These are phyloP conservation scores for Raffaelea albimanens DNA, from an alignment of 2,329 filamentous ascomycete species.

Conservation along the genomic window DNA sequence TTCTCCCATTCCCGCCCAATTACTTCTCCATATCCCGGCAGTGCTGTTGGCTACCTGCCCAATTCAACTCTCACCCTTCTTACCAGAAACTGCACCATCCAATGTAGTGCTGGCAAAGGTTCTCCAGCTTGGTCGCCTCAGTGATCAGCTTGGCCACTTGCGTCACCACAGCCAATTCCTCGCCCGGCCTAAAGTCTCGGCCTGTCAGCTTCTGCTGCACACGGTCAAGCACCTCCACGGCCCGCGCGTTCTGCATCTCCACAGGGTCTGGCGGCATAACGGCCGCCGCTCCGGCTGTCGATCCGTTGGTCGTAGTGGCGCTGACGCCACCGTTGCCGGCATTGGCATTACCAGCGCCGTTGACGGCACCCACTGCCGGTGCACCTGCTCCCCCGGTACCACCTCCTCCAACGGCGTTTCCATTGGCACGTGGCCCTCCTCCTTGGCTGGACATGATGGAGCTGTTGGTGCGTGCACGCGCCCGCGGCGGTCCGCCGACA, in stretches of 20 bases:
- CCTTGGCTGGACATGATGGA: background rate
- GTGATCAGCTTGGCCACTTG: conserved; percentile 93
- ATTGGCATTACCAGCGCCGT: conserved; percentile 5
- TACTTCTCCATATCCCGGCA: too few species aligned
- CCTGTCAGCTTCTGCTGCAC: conserved; percentile 96
- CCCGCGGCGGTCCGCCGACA: background rate
- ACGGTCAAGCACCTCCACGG: conserved; percentile 79
- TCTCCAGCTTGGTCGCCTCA: conserved; percentile 94
- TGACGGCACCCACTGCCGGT: conserved; percentile 26
- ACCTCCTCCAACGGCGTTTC: too few species aligned
- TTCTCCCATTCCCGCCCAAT: too few species aligned
- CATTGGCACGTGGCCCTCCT: too few species aligned
- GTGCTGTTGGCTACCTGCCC: too few species aligned
- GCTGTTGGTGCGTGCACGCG: background rate
- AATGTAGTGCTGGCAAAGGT: conserved; percentile 97
- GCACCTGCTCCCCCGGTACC: too few species aligned
- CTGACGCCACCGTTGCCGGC: background rate
- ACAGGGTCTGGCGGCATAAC: conserved; percentile 33
- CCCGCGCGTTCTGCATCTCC: conserved; percentile 88
- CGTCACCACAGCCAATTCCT: conserved; percentile 74
- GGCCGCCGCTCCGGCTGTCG: background rate
- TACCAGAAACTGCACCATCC: conserved; percentile 99
- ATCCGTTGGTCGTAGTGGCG: background rate
- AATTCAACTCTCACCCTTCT: conserved; percentile 2
- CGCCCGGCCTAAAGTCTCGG: conserved; percentile 75